Evolutionary conservation across 805 yeast species (phyloP).

Genomic region (Blastobotrys muscicola): DNA sequence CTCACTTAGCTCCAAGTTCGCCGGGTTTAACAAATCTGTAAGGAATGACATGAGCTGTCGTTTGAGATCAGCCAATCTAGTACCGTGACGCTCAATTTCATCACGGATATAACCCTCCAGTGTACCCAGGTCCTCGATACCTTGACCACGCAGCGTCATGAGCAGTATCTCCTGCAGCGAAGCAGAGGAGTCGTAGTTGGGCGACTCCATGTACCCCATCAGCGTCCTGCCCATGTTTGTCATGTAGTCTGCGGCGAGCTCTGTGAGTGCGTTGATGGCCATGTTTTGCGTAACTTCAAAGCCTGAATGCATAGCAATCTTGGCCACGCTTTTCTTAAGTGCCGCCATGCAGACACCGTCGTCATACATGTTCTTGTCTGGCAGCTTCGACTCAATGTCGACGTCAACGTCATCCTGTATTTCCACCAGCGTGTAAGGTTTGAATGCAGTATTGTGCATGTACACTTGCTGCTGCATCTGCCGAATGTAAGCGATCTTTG

Average conservation of each 20-base stretch:
- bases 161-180: slow-evolving; percentile 41
- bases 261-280: slow-evolving; percentile 73
- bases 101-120: slow-evolving; percentile 67
- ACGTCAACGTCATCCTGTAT: slow-evolving; percentile 54
- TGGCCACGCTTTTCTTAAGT: slow-evolving; percentile 60
- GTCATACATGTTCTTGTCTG: slow-evolving; percentile 54
- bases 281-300: slow-evolving; percentile 73
- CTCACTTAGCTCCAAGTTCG: slow-evolving; percentile 53
- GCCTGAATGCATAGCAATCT: slow-evolving; percentile 83
- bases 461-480: slow-evolving; percentile 82
- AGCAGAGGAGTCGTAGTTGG: slow-evolving; percentile 18
- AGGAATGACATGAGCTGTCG: slow-evolving; percentile 58
- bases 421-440: slow-evolving; percentile 54
- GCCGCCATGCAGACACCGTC: slow-evolving; percentile 56
- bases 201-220: slow-evolving; percentile 60
- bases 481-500: slow-evolving; percentile 77
- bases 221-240: slow-evolving; percentile 64
- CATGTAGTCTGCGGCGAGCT: slow-evolving; percentile 73
- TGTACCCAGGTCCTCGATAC: slow-evolving; percentile 62
- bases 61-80: slow-evolving; percentile 60
- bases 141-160: slow-evolving; percentile 71
- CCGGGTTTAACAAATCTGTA: slow-evolving; percentile 76
- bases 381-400: slow-evolving; percentile 72
- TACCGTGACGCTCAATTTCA: slow-evolving; percentile 57
- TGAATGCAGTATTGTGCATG: slow-evolving; percentile 63